Conservation (phyloP, 805 yeast species). For the Starmerella kuoi region DNA sequence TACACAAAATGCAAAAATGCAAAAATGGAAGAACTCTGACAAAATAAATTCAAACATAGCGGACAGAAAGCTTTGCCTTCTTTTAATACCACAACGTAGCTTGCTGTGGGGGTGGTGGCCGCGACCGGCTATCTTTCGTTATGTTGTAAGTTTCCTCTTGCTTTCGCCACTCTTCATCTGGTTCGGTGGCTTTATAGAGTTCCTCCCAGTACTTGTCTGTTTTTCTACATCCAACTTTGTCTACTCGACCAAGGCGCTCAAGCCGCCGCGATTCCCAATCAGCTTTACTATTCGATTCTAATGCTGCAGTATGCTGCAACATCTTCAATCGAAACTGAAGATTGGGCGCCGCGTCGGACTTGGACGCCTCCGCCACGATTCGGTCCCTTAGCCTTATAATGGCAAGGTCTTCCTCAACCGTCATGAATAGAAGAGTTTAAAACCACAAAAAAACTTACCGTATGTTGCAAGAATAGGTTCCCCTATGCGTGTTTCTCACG, state of each 20-base stretch:
- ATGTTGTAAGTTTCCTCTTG: constrained; percentile 15
- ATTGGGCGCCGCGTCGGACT: constrained; percentile 3
- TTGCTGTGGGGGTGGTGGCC: constrained; percentile 19
- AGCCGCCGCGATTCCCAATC: constrained; percentile 6
- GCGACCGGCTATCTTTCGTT: constrained; percentile 5
- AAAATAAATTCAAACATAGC: too few relatives aligned
- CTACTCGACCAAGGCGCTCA: constrained; percentile 10
- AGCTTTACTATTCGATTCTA: constrained; percentile 5
- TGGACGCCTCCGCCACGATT: constrained; percentile 7
- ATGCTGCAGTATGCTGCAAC: constrained; percentile 5
- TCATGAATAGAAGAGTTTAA: constrained; percentile 6
- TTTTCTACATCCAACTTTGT: constrained; percentile 1
- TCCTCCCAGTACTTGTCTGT: constrained; percentile 11
- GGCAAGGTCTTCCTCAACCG: constrained; percentile 17
- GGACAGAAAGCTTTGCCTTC: too few relatives aligned
- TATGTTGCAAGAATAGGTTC: neutral
- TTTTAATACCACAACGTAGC: too few relatives aligned
- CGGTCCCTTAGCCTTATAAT: constrained; percentile 13
- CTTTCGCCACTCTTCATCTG: constrained; percentile 7
- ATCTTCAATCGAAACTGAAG: constrained; percentile 6
- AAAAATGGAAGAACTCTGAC: too few relatives aligned
- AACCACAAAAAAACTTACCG: too few relatives aligned
- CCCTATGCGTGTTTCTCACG: too few relatives aligned
- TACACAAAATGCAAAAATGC: too few relatives aligned
- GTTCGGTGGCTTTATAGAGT: constrained; percentile 14